phyloP scores from a whole-genome alignment of 2,329 filamentous ascomycete species.

The Stachybotrys echinatus region DNA sequence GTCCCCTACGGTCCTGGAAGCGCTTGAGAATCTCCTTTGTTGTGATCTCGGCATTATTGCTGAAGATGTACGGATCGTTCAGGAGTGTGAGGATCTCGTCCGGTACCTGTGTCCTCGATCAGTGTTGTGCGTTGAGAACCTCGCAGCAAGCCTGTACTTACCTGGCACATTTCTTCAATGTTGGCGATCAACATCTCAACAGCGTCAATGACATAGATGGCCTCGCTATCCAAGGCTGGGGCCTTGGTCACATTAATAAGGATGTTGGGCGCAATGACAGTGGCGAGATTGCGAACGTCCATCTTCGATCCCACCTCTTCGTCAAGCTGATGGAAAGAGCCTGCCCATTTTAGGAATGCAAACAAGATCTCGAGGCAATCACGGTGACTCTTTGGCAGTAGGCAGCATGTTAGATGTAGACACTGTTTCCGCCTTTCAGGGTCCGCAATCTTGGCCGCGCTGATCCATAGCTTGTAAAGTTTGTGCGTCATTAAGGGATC shows the following conservation, averaged over 20 bases:
- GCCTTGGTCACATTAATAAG: slow-evolving; percentile 66
- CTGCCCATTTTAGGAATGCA: slow-evolving; percentile 94
- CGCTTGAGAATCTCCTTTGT: slow-evolving; percentile 96
- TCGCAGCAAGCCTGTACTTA: slow-evolving; percentile 40
- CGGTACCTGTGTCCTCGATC: slow-evolving; percentile 62
- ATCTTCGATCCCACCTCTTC: slow-evolving; percentile 98
- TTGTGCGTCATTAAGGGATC: slow-evolving; percentile 95
- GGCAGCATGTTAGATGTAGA: slow-evolving; percentile 84
- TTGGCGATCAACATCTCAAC: slow-evolving; percentile 86
- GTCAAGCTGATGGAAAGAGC: slow-evolving; percentile 94
- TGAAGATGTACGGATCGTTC: slow-evolving; percentile 77
- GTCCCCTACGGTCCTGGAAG: slow-evolving; percentile 71
- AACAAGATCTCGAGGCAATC: slow-evolving; percentile 95
- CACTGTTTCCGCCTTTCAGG: slow-evolving; percentile 77
- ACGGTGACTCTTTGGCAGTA: slow-evolving; percentile 86
- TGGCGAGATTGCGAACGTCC: slow-evolving; percentile 96
- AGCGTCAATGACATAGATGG: slow-evolving; percentile 88
- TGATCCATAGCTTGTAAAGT: slow-evolving; percentile 84
- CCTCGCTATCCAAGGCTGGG: slow-evolving; percentile 72
- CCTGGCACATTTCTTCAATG: slow-evolving; percentile 96
- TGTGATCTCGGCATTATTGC: slow-evolving; percentile 78
- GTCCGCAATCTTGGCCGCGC: slow-evolving; percentile 81
- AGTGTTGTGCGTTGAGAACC: not conserved
- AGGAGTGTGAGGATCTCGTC: slow-evolving; percentile 85
- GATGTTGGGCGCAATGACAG: slow-evolving; percentile 95